phyloP scores from a whole-genome alignment of 1,139 yeast species.

The Yamadazyma blattariae region DNA sequence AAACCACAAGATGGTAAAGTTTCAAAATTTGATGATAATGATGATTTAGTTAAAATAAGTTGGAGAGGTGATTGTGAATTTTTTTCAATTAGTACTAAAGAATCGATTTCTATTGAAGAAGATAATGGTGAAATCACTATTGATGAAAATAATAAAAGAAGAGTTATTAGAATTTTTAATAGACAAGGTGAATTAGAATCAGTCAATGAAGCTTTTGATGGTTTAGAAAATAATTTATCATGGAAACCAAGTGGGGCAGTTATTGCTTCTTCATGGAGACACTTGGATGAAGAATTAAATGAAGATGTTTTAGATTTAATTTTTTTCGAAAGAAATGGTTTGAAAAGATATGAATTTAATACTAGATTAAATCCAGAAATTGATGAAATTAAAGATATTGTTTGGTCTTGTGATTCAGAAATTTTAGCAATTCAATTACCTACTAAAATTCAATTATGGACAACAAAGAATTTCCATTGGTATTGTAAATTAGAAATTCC shows the following conservation, averaged over 20 bases:
- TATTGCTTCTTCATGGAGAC: slow-evolving; percentile 79
- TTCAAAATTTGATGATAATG: slow-evolving; percentile 49
- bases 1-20: slow-evolving; percentile 66
- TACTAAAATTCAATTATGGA: slow-evolving; percentile 79
- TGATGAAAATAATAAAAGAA: slow-evolving; percentile 55
- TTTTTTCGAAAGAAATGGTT: slow-evolving; percentile 91
- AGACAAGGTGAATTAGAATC: slow-evolving; percentile 79
- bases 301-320: slow-evolving; percentile 53
- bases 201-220: slow-evolving; percentile 88
- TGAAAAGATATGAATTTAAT: slow-evolving; percentile 84
- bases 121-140: slow-evolving; percentile 19
- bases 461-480: slow-evolving; percentile 94
- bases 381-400: slow-evolving; percentile 48
- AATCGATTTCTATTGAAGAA: slow-evolving; percentile 42
- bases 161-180: slow-evolving; percentile 80
- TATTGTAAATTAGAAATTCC: slow-evolving; percentile 77
- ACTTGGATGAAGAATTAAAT: slow-evolving; percentile 42
- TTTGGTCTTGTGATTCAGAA: slow-evolving; percentile 86
- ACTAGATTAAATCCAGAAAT: slow-evolving; percentile 54
- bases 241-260: slow-evolving; percentile 94
- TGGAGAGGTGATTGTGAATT: slow-evolving; percentile 97
- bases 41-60: slow-evolving; percentile 44
- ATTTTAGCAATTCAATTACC: slow-evolving; percentile 64
- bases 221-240: slow-evolving; percentile 65
- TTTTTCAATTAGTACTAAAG: slow-evolving; percentile 67